phyloP scores from a whole-genome alignment of 2,329 filamentous ascomycete genomes.

The Sporothrix curviconia region DNA sequence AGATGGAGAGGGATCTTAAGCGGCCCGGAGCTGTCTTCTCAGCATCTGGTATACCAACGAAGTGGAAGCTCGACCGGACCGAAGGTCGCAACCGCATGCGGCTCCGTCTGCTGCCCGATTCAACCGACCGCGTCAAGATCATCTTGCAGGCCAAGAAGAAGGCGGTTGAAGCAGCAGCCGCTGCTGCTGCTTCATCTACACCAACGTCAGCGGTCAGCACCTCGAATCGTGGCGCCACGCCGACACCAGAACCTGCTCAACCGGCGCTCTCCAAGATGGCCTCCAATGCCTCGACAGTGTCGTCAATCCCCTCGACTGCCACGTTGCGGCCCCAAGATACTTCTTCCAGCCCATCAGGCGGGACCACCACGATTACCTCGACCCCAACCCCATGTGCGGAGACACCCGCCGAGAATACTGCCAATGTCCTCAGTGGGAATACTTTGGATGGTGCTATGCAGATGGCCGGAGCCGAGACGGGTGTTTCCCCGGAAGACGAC shows the following conservation, averaged over 20 bases:
- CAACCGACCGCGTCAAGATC: conserved; percentile 52
- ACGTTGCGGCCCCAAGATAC: conserved; percentile 14
- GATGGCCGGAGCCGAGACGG: conserved; percentile 19
- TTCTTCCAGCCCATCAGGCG: background rate
- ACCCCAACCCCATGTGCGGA: too few species aligned
- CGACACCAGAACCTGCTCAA: too few species aligned
- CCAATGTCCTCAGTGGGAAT: conserved; percentile 16
- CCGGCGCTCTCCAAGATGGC: background rate
- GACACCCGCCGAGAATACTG: conserved; percentile 1
- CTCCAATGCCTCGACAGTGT: background rate
- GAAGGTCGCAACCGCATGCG: conserved; percentile 96
- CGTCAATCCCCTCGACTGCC: conserved; percentile 19
- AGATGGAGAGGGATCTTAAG: conserved; percentile 70
- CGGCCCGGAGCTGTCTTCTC: conserved; percentile 78
- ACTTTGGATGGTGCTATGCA: conserved; percentile 6
- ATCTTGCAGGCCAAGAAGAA: conserved; percentile 73
- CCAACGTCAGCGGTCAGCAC: background rate
- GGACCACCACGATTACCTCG: too few species aligned
- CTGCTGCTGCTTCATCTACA: conserved; percentile 7
- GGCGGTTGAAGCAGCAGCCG: conserved; percentile 12
- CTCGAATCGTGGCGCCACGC: background rate
- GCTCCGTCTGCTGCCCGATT: conserved; percentile 75
- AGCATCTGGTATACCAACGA: conserved; percentile 43
- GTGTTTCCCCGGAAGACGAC: conserved; percentile 65
- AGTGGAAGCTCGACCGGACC: conserved; percentile 92